Base-by-base conservation (phyloP, 1,139 yeast genomes). In the Arxiozyma telluris region DNA sequence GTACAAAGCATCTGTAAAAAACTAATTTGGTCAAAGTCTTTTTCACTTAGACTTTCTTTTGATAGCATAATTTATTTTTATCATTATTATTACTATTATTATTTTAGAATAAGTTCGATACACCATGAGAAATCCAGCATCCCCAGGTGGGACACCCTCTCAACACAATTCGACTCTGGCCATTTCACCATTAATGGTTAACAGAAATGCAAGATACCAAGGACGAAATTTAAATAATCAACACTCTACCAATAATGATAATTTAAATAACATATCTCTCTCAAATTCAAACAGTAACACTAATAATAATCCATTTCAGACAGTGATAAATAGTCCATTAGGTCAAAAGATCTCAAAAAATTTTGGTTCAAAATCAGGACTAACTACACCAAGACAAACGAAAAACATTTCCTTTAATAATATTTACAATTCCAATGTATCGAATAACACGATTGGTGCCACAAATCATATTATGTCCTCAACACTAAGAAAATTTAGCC, bases 111-210 rank as follows among this genome's bases (percentile, higher is more conserved):
- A 34, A 6, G 8, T 34, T 34, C 12, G 12, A 11, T 42, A 42
- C 22, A 7, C 20, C 12, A 58, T 58, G 59, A 56, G 58, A 38
- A 56, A 57, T 25, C 55, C 47, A 12, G 54, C 56, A 57, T 61
- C 64, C 11, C 59, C 60, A n/a, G 60, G 62, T 21, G 57, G 58
- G 27, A 63, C 66, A 4, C 70, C 69, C 18, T 71, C 76, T 25
- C 83, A 79, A 58, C 82, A 81, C 64, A 81, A 81, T 57, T 82
- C 87, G 5, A 81, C 86, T 15, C 67, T 83, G 50, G 81, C 79
- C 54, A 82, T 82, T 45, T 82, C 87, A 11, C 88, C 88, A 0
- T 70, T 78, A 59, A 75, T 82, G 53, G 71, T 75, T 44, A 76
- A 73, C 20, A 50, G 58, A 51, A 47, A 48, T 27, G 22, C 50